Conservation (phyloP, 768 basidiomycete genomes). For the Tylopilus balloui region DNA sequence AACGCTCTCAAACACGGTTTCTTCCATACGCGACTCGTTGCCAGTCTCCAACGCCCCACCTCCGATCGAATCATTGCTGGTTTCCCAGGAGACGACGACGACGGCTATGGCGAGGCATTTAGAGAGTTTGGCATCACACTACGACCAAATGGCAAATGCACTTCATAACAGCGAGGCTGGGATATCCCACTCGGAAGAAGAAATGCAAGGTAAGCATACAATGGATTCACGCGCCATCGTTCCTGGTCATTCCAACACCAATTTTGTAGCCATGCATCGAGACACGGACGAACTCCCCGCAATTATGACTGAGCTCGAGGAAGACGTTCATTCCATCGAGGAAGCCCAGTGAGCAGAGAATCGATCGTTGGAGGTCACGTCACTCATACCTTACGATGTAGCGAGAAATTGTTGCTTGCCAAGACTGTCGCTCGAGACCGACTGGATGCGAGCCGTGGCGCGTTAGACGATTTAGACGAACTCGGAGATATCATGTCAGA, state of each 20-base stretch:
- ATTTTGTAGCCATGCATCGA: conserved; percentile 62
- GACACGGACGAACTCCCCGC: conserved; percentile 75
- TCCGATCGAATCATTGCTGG: conserved; percentile 42
- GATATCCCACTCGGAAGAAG: conserved; percentile 61
- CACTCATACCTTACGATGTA: conserved; percentile 26
- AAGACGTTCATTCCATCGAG: conserved; percentile 49
- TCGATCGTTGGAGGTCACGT: background rate
- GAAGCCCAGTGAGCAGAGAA: conserved; percentile 47
- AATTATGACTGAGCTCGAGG: conserved; percentile 71
- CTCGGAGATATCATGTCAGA: conserved; percentile 76
- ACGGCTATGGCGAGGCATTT: conserved; percentile 69
- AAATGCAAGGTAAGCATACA: conserved; percentile 51
- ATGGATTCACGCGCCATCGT: background rate
- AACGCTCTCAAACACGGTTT: conserved; percentile 51
- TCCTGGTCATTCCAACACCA: background rate
- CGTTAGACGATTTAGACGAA: conserved; percentile 66
- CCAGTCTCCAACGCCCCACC: conserved; percentile 36
- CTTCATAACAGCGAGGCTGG: conserved; percentile 67
- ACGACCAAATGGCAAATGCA: conserved; percentile 70
- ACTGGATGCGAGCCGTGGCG: conserved; percentile 45
- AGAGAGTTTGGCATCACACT: conserved; percentile 70
- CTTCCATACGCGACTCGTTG: conserved; percentile 50
- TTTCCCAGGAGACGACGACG: conserved; percentile 50
- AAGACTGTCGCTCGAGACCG: conserved; percentile 44
- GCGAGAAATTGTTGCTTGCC: conserved; percentile 46